Evolutionary conservation across 441 rosid species (phyloP).

Genomic region (Pelargonium cotyledonis): DNA sequence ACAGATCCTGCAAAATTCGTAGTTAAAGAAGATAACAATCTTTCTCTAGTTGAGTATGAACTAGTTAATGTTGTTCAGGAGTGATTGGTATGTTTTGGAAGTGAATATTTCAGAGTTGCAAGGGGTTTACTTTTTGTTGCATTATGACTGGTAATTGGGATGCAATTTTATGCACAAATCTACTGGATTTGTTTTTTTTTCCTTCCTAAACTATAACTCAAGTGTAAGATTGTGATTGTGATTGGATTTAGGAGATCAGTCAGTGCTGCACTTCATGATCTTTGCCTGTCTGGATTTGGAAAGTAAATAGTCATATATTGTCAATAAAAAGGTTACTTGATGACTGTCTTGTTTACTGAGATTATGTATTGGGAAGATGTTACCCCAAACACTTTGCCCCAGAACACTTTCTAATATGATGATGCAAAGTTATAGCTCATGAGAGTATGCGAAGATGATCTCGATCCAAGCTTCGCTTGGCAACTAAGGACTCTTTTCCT

Average conservation of each 20-base stretch:
- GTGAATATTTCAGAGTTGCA: neutral
- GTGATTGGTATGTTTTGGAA: neutral
- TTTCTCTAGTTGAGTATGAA: neutral
- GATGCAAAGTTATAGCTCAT: too few relatives aligned
- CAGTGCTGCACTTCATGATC: neutral
- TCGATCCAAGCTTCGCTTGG: too few relatives aligned
- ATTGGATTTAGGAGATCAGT: neutral
- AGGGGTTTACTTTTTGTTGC: neutral
- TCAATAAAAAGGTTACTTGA: conserved; percentile 3
- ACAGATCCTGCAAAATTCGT: neutral
- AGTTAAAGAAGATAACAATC: conserved; percentile 4
- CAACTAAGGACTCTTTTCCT: too few relatives aligned
- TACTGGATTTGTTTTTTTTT: neutral
- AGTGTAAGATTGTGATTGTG: neutral
- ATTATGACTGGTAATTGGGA: conserved; percentile 1
- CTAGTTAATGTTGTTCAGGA: conserved; percentile 3
- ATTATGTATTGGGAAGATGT: too few relatives aligned
- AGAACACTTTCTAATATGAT: too few relatives aligned
- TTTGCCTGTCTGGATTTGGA: neutral
- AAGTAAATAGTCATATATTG: neutral
- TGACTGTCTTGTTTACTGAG: neutral
- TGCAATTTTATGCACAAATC: conserved; percentile 4
- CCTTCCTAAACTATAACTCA: too few relatives aligned
- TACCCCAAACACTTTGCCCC: too few relatives aligned
- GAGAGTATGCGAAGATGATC: too few relatives aligned